Percentiles rank a stretch among this genome's conserved stretches.
phyloP scores from a whole-genome alignment of 352 stramenopile genomes.

The Pythium volutum region DNA sequence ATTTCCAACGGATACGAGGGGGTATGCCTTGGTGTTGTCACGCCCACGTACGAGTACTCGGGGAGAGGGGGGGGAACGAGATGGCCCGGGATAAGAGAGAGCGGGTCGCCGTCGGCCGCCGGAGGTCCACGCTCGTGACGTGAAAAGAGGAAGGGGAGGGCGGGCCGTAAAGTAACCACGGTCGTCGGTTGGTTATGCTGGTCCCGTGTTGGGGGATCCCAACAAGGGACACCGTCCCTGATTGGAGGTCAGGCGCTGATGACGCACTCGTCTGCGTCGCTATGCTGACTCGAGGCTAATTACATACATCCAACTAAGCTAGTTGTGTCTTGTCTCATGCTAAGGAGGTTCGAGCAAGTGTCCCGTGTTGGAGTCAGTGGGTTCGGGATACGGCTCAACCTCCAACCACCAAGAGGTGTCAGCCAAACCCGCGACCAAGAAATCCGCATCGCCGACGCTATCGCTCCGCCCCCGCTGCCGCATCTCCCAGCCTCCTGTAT shows the following conservation, averaged over 20 bases:
- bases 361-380: slow-evolving; percentile 9
- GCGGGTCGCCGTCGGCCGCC: slow-evolving; percentile 7
- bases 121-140: slow-evolving; percentile 22
- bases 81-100: background rate
- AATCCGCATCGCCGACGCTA: background rate
- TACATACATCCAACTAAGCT: background rate
- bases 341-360: background rate
- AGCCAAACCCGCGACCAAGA: background rate
- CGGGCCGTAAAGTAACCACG: slow-evolving; percentile 7
- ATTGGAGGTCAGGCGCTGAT: slow-evolving; percentile 18
- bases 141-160: slow-evolving; percentile 21
- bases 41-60: background rate
- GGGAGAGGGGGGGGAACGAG: background rate
- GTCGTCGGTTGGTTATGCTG: slow-evolving; percentile 23
- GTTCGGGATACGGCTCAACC: slow-evolving; percentile 24
- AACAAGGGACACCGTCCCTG: slow-evolving; percentile 10
- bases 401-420: slow-evolving; percentile 34
- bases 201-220: slow-evolving; percentile 7
- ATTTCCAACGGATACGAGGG: background rate
- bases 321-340: background rate
- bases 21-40: background rate
- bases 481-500: background rate
- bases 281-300: background rate
- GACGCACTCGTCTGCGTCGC: slow-evolving; percentile 1
- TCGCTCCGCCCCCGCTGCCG: background rate